These are phyloP conservation scores for Fusarium irregulare DNA, from an alignment of 2,329 filamentous ascomycete genomes.

Conservation along the genomic window DNA sequence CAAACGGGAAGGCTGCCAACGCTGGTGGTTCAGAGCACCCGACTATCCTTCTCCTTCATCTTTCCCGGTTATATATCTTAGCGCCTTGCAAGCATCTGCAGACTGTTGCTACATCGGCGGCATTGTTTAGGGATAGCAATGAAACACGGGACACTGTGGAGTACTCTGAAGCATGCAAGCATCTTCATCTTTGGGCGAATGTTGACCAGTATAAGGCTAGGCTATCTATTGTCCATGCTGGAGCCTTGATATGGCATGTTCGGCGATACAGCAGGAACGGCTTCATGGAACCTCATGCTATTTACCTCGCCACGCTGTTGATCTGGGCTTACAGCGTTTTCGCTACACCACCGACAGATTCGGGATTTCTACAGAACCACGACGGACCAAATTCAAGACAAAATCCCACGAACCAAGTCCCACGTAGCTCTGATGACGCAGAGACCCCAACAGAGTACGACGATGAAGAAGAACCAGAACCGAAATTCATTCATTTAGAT, in stretches of 20 bases:
- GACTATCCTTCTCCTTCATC: constrained; percentile 36
- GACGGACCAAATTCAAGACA: background rate
- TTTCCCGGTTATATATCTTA: constrained; percentile 31
- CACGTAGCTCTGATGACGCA: background rate
- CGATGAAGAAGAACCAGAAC: constrained; percentile 18
- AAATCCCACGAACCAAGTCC: no score
- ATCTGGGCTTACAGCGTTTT: constrained; percentile 34
- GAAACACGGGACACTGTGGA: background rate
- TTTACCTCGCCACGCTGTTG: constrained; percentile 28
- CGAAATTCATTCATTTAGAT: constrained; percentile 29
- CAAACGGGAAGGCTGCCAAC: constrained; percentile 29
- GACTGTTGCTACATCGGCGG: constrained; percentile 5
- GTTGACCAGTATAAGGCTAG: constrained; percentile 37
- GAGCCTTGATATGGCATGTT: constrained; percentile 35
- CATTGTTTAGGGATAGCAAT: background rate
- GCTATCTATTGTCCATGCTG: constrained; percentile 31
- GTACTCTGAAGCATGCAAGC: constrained; percentile 18
- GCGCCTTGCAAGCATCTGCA: constrained; percentile 31
- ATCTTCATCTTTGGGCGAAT: constrained; percentile 31
- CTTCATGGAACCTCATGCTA: constrained; percentile 30
- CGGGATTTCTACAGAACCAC: background rate
- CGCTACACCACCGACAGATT: background rate
- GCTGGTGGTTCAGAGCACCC: constrained; percentile 36
- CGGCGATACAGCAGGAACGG: constrained; percentile 31
- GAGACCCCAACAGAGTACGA: background rate